Conservation (phyloP, 352 stramenopile genomes). For the Phytophthora litchii region DNA sequence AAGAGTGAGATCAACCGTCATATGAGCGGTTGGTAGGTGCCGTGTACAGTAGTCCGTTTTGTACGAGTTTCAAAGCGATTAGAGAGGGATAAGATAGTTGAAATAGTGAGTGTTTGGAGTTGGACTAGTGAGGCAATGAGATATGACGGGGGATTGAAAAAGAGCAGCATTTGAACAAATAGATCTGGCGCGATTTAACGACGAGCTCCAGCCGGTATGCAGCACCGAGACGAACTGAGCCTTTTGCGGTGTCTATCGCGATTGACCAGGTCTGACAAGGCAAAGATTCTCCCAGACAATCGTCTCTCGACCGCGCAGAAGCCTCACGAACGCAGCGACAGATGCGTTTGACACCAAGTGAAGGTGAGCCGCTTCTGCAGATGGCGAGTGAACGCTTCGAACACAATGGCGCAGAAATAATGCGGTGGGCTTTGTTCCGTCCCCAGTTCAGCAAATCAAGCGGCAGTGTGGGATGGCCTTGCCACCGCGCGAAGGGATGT, state of each 20-base stretch:
- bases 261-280: background rate
- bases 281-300: background rate
- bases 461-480: too few species aligned
- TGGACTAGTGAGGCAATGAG: background rate
- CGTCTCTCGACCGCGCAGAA: background rate
- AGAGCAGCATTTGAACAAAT: too few species aligned
- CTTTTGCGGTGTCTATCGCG: background rate
- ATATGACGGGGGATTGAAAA: too few species aligned
- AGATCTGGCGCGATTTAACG: background rate
- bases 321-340: background rate
- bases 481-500: too few species aligned
- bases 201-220: background rate
- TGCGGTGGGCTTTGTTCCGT: background rate
- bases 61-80: too few species aligned
- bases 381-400: background rate
- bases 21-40: too few species aligned
- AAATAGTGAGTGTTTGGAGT: background rate
- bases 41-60: too few species aligned
- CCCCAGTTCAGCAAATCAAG: background rate
- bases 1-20: slow-evolving; percentile 35
- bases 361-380: background rate
- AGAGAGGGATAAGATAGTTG: too few species aligned
- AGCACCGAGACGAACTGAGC: background rate
- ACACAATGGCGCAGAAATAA: background rate
- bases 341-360: background rate